phyloP scores from a whole-genome alignment of 805 yeast species.

The Zygosaccharomyces rouxii region DNA sequence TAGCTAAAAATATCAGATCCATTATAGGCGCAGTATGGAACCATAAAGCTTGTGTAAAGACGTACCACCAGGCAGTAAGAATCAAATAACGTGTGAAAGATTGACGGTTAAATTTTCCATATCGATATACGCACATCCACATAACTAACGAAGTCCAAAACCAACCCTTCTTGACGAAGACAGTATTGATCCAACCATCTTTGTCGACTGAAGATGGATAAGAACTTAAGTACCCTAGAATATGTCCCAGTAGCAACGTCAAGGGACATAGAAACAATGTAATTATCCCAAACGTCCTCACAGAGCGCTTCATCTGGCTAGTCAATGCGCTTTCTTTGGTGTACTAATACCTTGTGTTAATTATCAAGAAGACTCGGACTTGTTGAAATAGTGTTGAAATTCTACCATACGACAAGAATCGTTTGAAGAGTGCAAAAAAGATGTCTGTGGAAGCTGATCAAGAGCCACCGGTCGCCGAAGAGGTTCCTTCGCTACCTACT shows the following conservation, averaged over 20 bases:
- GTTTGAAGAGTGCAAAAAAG: neutral
- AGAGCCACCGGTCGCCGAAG: slow-evolving; percentile 1
- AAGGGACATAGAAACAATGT: slow-evolving; percentile 34
- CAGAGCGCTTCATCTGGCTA: neutral
- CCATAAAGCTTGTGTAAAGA: slow-evolving; percentile 78
- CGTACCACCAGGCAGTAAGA: slow-evolving; percentile 75
- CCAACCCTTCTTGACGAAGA: slow-evolving; percentile 91
- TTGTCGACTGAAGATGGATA: slow-evolving; percentile 40
- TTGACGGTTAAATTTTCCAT: slow-evolving; percentile 21
- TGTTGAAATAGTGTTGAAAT: neutral
- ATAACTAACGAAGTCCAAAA: slow-evolving; percentile 65
- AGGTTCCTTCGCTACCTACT: slow-evolving; percentile 42
- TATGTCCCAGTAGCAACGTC: slow-evolving; percentile 49
- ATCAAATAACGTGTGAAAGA: slow-evolving; percentile 41
- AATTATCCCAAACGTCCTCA: slow-evolving; percentile 1
- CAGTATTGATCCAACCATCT: slow-evolving; percentile 61
- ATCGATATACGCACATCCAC: slow-evolving; percentile 22
- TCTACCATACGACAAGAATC: neutral
- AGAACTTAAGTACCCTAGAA: slow-evolving; percentile 36
- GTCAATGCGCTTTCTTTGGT: neutral
- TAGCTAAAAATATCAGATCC: slow-evolving; percentile 73
- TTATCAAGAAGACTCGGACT: neutral
- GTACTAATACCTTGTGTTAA: neutral
- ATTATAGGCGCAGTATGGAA: slow-evolving; percentile 74
- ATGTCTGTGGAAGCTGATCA: slow-evolving; percentile 1